These are phyloP conservation scores for Gentiana macrophylla DNA, from an alignment of 257 asterid genomes.

Conservation along the genomic window DNA sequence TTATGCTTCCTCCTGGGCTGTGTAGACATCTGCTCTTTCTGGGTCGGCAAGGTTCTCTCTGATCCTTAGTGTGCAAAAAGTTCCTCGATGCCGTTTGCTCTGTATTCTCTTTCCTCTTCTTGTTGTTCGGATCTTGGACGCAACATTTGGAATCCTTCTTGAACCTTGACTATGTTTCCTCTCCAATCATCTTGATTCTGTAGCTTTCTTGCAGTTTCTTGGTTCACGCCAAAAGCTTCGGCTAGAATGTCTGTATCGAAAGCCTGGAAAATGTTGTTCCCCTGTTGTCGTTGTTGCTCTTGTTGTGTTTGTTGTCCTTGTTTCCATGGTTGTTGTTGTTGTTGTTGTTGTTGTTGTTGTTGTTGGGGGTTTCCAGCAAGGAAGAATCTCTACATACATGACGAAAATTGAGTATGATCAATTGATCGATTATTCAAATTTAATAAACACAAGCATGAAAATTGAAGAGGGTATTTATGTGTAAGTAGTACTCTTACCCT, in stretches of 20 bases:
- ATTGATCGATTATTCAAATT: not conserved
- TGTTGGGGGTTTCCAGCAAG: constrained; percentile 41
- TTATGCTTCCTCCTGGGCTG: constrained; percentile 41
- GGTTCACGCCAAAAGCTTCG: constrained; percentile 14
- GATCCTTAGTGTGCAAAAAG: constrained; percentile 32
- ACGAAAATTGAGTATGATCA: not conserved
- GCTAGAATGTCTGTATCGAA: constrained; percentile 25
- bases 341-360: too few relatives aligned
- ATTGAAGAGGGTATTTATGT: not conserved
- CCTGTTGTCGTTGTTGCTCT: constrained; percentile 8
- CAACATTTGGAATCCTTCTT: constrained; percentile 15
- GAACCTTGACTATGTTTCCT: constrained; percentile 40
- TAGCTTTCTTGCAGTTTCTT: constrained; percentile 20
- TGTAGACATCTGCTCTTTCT: constrained; percentile 32
- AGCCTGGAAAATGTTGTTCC: constrained; percentile 26
- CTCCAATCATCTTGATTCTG: constrained; percentile 23
- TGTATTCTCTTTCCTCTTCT: not conserved
- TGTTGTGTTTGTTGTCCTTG: not conserved
- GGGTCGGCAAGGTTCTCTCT: constrained; percentile 34
- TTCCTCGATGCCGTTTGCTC: constrained; percentile 44
- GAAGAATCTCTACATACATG: constrained; percentile 34
- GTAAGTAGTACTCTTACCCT: constrained; percentile 25
- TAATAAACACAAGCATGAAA: not conserved
- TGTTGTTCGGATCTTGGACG: constrained; percentile 22
- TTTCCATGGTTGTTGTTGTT: constrained; percentile 6